Evolutionary conservation across 2,329 filamentous ascomycete species (phyloP).

Genomic region (Fusarium sp.): DNA sequence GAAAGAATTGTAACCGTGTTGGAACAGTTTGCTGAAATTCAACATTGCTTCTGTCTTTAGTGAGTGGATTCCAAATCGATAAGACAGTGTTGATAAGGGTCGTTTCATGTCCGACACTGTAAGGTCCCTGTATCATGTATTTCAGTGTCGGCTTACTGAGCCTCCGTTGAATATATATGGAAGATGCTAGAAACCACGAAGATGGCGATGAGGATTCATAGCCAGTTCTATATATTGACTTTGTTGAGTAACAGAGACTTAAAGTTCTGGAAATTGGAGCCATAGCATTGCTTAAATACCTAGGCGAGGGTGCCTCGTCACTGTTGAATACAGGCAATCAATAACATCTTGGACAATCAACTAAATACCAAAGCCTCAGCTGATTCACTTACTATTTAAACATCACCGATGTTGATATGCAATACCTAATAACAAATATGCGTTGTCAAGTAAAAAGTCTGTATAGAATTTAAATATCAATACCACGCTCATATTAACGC

Average conservation of each 20-base stretch:
- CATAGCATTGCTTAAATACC: too few species aligned
- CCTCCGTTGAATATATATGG: not conserved
- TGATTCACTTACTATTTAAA: not conserved
- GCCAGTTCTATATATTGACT: too few species aligned
- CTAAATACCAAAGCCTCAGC: too few species aligned
- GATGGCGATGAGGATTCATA: not conserved
- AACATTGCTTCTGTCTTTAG: conserved; percentile 19
- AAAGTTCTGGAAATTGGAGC: too few species aligned
- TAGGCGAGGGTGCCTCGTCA: too few species aligned
- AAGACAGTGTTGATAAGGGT: conserved; percentile 25
- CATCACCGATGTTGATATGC: not conserved
- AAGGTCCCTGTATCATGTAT: not conserved
- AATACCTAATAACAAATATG: not conserved
- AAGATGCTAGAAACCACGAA: not conserved
- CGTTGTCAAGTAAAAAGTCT: not conserved
- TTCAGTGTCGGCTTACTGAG: not conserved
- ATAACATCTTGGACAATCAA: too few species aligned
- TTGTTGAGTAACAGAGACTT: too few species aligned
- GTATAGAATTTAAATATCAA: not conserved
- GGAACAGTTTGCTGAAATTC: conserved; percentile 27
- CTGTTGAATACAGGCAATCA: too few species aligned
- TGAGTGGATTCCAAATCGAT: conserved; percentile 30
- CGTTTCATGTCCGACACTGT: conserved; percentile 23
- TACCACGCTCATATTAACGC: not conserved
- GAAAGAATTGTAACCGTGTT: conserved; percentile 7